These are phyloP conservation scores for Rosellinia necatrix DNA, from an alignment of 2,329 filamentous ascomycete genomes.

Conservation along the genomic window DNA sequence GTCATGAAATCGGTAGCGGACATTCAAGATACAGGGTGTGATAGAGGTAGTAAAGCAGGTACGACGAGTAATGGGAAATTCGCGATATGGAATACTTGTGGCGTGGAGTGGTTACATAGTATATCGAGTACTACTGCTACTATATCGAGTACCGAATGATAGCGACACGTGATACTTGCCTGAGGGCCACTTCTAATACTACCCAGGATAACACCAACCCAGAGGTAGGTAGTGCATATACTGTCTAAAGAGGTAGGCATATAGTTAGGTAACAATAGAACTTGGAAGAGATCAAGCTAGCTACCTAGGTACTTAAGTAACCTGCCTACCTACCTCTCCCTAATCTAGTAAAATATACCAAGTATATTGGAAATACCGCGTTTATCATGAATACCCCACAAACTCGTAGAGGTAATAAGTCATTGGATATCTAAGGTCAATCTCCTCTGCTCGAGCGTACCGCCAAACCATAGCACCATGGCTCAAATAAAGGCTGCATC, in stretches of 20 bases:
- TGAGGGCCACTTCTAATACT: conserved; percentile 10
- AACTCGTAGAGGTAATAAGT: neutral
- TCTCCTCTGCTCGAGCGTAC: too few species aligned
- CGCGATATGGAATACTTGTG: conserved; percentile 1
- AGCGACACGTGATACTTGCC: conserved; percentile 23
- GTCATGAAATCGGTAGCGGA: too few species aligned
- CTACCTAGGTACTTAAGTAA: neutral
- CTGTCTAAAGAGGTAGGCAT: too few species aligned
- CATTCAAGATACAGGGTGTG: too few species aligned
- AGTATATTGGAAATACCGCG: too few species aligned
- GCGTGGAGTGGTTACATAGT: neutral
- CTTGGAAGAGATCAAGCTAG: too few species aligned
- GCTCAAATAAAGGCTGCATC: too few species aligned
- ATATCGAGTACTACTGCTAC: neutral
- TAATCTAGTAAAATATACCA: too few species aligned
- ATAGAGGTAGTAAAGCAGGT: neutral
- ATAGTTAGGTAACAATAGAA: too few species aligned
- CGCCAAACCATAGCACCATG: too few species aligned
- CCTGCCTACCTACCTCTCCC: neutral
- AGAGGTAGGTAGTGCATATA: neutral
- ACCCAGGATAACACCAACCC: neutral
- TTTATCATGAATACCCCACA: too few species aligned
- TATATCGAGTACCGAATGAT: neutral
- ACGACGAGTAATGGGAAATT: neutral
- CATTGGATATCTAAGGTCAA: too few species aligned